A percentile compares a stretch with the other conserved stretches of the same genome.
Conservation (phyloP, 257 asterid species). For the Henckelia pumila region DNA sequence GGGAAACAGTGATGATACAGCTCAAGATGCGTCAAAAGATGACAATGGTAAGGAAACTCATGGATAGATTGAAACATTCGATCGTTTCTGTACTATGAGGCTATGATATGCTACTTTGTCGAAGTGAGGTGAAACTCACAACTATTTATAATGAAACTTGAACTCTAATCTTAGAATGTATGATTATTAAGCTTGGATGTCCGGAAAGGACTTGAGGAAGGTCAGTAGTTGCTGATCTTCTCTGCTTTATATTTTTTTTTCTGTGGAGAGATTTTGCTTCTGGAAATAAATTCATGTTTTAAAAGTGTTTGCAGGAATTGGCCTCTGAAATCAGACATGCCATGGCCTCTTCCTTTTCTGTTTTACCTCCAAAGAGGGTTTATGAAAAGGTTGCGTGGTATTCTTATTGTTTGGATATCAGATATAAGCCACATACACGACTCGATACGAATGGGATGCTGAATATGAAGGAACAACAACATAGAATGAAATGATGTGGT, state of each 20-base stretch:
- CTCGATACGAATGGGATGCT: too few relatives aligned
- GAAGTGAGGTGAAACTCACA: background rate
- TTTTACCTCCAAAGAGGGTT: background rate
- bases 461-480: too few relatives aligned
- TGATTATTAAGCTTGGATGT: too few relatives aligned
- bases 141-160: background rate
- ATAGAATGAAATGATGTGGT: too few relatives aligned
- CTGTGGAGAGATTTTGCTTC: background rate
- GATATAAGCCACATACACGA: too few relatives aligned
- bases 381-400: background rate
- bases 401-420: background rate
- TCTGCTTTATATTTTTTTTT: too few relatives aligned
- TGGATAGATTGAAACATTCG: constrained; percentile 24
- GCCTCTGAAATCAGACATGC: background rate
- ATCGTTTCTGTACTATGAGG: background rate
- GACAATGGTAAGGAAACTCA: constrained; percentile 32
- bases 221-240: background rate
- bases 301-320: background rate
- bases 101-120: background rate
- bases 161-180: background rate
- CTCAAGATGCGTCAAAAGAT: constrained; percentile 31
- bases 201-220: background rate
- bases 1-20: constrained; percentile 35
- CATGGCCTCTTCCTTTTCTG: background rate
- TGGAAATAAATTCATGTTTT: background rate